These are phyloP conservation scores for Podaxis pistillaris DNA, from an alignment of 768 basidiomycete genomes.

Conservation along the genomic window DNA sequence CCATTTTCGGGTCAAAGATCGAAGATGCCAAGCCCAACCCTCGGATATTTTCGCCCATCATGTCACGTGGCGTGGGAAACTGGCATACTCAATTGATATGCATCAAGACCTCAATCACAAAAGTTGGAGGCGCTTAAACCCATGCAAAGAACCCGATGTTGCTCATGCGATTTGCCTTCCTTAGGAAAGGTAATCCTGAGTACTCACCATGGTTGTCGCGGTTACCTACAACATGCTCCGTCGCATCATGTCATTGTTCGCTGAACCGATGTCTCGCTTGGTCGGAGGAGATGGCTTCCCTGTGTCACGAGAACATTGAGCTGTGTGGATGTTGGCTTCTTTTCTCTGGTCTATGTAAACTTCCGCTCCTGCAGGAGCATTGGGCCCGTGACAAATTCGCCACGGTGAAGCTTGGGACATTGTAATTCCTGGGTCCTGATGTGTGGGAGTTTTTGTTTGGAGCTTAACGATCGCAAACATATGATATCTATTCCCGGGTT, in stretches of 20 bases:
- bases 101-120: background rate
- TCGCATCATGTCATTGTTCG: background rate
- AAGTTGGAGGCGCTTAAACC: background rate
- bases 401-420: background rate
- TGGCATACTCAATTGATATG: no score
- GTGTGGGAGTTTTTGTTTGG: background rate
- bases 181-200: background rate
- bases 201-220: background rate
- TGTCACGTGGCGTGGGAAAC: no score
- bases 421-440: background rate
- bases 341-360: background rate
- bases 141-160: background rate
- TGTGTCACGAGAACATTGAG: background rate
- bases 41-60: no score
- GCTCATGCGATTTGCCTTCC: background rate
- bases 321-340: background rate
- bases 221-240: background rate
- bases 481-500: background rate
- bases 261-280: constrained; percentile 4
- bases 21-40: no score
- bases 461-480: background rate
- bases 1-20: no score
- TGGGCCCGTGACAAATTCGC: no score
- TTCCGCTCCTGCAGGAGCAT: no score
- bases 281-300: background rate